These are phyloP conservation scores for Martensiomyces pterosporus DNA, from an alignment of 192 early-diverging fungal species.

Conservation along the genomic window DNA sequence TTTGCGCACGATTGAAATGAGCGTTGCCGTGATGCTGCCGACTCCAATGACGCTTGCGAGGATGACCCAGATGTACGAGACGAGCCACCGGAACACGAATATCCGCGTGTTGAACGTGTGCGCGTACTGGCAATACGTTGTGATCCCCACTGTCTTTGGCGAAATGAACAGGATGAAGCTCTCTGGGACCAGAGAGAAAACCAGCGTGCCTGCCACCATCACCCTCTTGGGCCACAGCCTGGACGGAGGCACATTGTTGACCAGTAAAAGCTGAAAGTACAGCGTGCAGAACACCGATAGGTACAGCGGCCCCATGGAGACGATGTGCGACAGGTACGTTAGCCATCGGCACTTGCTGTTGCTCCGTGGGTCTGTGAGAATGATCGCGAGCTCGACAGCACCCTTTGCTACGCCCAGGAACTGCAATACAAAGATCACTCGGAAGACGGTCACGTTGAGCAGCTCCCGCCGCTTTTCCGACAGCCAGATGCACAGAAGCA, in stretches of 20 bases:
- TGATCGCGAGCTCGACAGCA: conserved; percentile 11
- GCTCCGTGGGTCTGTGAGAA: conserved; percentile 2
- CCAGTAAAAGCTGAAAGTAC: conserved; percentile 30
- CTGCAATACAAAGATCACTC: conserved; percentile 25
- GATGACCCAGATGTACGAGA: background rate
- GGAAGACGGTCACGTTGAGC: conserved; percentile 25
- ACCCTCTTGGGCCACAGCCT: conserved; percentile 1
- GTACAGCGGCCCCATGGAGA: conserved; percentile 16
- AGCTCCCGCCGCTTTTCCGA: conserved; percentile 20
- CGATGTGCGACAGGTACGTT: conserved; percentile 13
- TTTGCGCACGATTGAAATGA: no score
- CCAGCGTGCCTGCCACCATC: background rate
- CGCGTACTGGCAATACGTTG: background rate
- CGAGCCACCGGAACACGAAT: background rate
- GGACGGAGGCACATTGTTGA: conserved; percentile 14
- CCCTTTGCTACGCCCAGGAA: conserved; percentile 10
- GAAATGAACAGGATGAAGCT: conserved; percentile 24
- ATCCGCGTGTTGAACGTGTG: background rate
- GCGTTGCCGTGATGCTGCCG: background rate
- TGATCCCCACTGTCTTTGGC: conserved; percentile 9
- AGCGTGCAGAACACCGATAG: conserved; percentile 30
- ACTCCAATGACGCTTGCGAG: background rate
- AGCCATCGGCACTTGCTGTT: conserved; percentile 11
- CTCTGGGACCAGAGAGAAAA: conserved; percentile 11
- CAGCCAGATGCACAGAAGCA: no score